Base-by-base conservation (phyloP, 805 yeast species). In the Cyberlindnera galapagoensis region DNA sequence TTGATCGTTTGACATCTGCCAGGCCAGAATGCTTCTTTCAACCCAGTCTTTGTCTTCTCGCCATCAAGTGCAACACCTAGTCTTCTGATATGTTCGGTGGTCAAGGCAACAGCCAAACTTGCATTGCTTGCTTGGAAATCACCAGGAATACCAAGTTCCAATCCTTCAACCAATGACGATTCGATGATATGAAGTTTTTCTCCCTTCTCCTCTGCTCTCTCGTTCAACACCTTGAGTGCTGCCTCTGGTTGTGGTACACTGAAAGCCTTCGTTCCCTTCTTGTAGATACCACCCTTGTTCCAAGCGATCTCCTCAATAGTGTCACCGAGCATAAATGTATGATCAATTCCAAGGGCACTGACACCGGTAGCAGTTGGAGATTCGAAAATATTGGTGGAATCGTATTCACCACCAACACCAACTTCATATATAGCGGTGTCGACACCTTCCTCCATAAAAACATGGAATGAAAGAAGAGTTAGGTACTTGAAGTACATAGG, bases 381-480 rank as follows among this genome's bases (percentile, higher is more conserved):
- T 26, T 68, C 75, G 30, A 92, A 73, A 3, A 92, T 71, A 54
- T 92, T 92, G 9, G 99, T 92, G n/a, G 96, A 85, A 57, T 92
- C 99, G 50, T 76, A 86, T 52, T 84, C 94, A 6, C 99, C 99
- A 18, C 99, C 99, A 29, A 92, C 95, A 15, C 99, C 99, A 19
- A 94, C 99, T 56, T 92, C 99, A 52, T 84, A 87, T 23, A 92
- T 80, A 9, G 97, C 97, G 21, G 95, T 74, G 51, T 87, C 83
- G n/a, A 92, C 88, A 2, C 83, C 81, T 58, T 92, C 98, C 34
- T 74, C 69, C 60, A 85, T 55, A 47, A 94, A 94, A 1, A 86
- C 81, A 54, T 94, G 96, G 63, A 87, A 92, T 3, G 97, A 85
- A 38, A 92, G 57, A 12, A 94, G 60, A 0, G 99, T 92, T 53